These are phyloP conservation scores for Rhododendron vialii DNA, from an alignment of 148 eudicot species.

Conservation along the genomic window DNA sequence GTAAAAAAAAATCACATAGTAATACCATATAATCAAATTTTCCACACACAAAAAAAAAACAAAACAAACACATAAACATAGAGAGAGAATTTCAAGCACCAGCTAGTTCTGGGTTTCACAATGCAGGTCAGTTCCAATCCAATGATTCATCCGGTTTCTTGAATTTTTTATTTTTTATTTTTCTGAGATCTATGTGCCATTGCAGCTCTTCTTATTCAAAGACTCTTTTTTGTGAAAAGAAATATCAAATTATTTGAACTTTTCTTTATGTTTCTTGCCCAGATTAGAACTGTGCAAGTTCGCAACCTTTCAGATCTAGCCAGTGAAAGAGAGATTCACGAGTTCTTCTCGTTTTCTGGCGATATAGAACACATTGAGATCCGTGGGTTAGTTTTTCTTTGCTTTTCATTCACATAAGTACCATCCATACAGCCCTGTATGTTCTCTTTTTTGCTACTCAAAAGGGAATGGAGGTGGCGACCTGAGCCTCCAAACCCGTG, in stretches of 20 bases:
- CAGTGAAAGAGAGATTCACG: constrained; percentile 75
- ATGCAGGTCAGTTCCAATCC: constrained; percentile 19
- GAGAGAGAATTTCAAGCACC: neutral
- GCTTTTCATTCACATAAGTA: neutral
- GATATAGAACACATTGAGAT: constrained; percentile 78
- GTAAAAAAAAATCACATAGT: neutral
- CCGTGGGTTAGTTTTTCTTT: constrained; percentile 36
- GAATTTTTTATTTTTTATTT: neutral
- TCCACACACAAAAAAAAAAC: neutral
- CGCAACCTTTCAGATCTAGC: constrained; percentile 91
- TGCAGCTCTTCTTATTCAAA: neutral
- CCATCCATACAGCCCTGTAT: neutral
- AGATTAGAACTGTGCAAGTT: constrained; percentile 77
- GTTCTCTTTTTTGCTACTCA: neutral
- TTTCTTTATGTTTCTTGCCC: neutral
- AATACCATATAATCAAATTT: neutral
- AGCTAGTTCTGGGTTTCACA: constrained; percentile 1
- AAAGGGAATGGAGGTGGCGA: neutral
- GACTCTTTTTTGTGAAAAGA: neutral
- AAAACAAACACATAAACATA: neutral
- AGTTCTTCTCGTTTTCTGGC: constrained; percentile 92
- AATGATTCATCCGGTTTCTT: neutral
- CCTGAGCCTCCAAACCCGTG: too few species aligned
- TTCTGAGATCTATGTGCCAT: neutral
- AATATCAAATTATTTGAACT: neutral